A percentile compares a stretch with the other conserved stretches of the same genome.
phyloP scores from a whole-genome alignment of 73 alveolate species.

The Paramecium sonneborni region DNA sequence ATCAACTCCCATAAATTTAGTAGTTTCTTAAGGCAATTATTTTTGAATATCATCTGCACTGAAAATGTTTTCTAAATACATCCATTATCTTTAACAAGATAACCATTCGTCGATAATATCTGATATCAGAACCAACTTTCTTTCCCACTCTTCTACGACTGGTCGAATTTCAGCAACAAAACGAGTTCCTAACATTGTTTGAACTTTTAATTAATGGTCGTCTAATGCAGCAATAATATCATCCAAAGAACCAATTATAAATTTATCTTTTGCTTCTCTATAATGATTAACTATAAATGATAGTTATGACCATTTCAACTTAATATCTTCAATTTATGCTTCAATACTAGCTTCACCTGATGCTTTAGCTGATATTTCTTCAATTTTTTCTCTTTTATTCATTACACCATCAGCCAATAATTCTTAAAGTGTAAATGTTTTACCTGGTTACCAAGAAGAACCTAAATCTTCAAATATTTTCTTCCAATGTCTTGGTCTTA shows the following conservation, averaged over 20 bases:
- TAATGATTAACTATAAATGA: constrained; percentile 86
- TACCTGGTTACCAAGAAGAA: constrained; percentile 73
- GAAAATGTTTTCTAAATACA: constrained; percentile 99
- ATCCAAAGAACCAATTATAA: constrained; percentile 93
- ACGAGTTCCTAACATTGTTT: constrained; percentile 97
- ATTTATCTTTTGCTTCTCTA: constrained; percentile 95
- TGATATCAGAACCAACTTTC: constrained; percentile 88
- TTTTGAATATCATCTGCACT: constrained; percentile 98
- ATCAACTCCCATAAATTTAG: constrained; percentile 96
- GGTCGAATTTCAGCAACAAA: constrained; percentile 96
- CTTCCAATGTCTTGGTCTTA: constrained; percentile 84
- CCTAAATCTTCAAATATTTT: constrained; percentile 77
- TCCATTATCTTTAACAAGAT: constrained; percentile 97
- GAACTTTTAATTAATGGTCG: constrained; percentile 97
- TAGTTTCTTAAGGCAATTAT: constrained; percentile 98
- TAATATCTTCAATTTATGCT: constrained; percentile 87
- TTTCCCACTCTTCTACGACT: constrained; percentile 97
- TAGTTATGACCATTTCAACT: constrained; percentile 87
- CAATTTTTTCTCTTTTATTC: constrained; percentile 90
- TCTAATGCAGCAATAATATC: constrained; percentile 94
- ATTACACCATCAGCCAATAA: constrained; percentile 81
- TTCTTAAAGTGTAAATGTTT: constrained; percentile 77
- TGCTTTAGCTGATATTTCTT: constrained; percentile 96
- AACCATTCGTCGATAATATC: constrained; percentile 99
- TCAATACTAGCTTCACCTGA: constrained; percentile 96